These are phyloP conservation scores for Daldinia loculata DNA, from an alignment of 495 filamentous ascomycete genomes.

Conservation along the genomic window DNA sequence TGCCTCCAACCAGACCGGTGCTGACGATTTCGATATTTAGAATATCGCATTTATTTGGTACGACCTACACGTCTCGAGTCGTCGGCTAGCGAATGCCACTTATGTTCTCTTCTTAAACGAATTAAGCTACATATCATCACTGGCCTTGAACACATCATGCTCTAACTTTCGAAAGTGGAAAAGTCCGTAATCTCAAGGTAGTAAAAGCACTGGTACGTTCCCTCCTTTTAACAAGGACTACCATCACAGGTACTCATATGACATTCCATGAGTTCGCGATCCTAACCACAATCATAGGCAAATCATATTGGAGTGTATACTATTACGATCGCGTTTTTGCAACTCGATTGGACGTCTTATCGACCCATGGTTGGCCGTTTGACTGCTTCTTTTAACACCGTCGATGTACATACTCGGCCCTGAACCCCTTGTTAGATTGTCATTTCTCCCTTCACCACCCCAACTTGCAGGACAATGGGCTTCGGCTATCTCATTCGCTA, in stretches of 20 bases:
- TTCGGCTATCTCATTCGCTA: background rate
- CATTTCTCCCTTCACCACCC: background rate
- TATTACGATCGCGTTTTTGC: background rate
- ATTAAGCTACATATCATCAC: background rate
- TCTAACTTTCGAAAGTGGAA: background rate
- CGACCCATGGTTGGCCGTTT: background rate
- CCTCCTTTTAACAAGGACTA: background rate
- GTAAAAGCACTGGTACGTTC: background rate
- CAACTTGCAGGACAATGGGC: background rate
- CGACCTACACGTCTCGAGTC: background rate
- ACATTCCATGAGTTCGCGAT: background rate
- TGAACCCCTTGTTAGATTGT: background rate
- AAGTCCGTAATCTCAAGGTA: background rate
- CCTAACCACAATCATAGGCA: background rate
- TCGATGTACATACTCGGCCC: background rate
- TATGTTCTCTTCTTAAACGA: background rate
- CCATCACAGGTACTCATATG: background rate
- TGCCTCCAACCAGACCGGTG: constrained; percentile 16
- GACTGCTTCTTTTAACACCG: background rate
- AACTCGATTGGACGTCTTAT: constrained; percentile 1
- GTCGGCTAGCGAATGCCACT: background rate
- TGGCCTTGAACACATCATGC: background rate
- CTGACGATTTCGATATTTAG: constrained; percentile 12
- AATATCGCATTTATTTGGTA: background rate
- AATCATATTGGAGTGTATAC: background rate